Percentiles rank a stretch among this genome's conserved stretches.
phyloP scores from a whole-genome alignment of 2,329 filamentous ascomycete species.

The Sclerotinia minor region DNA sequence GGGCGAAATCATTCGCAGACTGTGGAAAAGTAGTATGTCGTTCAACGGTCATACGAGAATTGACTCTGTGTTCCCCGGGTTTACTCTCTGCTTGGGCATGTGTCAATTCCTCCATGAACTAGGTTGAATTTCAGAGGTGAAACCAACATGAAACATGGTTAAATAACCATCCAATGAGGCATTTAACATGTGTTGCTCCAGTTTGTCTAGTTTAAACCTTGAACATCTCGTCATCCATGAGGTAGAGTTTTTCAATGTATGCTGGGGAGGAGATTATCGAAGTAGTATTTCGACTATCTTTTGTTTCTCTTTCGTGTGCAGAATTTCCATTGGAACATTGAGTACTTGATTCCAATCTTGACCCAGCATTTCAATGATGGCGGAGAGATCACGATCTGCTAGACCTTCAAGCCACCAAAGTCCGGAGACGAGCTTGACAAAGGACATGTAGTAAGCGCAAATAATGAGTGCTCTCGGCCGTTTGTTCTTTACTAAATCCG shows the following conservation, averaged over 20 bases:
- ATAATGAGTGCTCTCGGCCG: slow-evolving; percentile 32
- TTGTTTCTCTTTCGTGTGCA: slow-evolving; percentile 18
- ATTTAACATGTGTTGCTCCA: background rate
- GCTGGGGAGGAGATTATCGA: background rate
- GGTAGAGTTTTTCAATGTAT: background rate
- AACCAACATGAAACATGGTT: background rate
- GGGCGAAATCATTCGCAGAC: background rate
- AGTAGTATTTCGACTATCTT: slow-evolving; percentile 36
- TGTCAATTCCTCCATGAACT: background rate
- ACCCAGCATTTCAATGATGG: slow-evolving; percentile 25
- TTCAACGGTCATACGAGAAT: background rate
- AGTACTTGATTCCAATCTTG: slow-evolving; percentile 26
- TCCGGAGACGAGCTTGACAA: slow-evolving; percentile 29
- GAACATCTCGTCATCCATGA: background rate
- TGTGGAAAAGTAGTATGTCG: background rate
- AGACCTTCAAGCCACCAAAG: slow-evolving; percentile 34
- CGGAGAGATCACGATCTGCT: slow-evolving; percentile 29
- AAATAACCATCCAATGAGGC: background rate
- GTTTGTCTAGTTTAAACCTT: background rate
- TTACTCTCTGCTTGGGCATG: background rate
- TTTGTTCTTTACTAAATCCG: slow-evolving; percentile 25
- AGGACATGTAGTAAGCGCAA: slow-evolving; percentile 32
- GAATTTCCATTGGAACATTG: slow-evolving; percentile 26
- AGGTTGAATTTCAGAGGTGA: background rate
- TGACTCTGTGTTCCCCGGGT: background rate